A percentile compares a stretch with the other conserved stretches of the same genome.
Conservation (phyloP, 1,284 basidiomycete genomes). For the Abortiporus biennis region DNA sequence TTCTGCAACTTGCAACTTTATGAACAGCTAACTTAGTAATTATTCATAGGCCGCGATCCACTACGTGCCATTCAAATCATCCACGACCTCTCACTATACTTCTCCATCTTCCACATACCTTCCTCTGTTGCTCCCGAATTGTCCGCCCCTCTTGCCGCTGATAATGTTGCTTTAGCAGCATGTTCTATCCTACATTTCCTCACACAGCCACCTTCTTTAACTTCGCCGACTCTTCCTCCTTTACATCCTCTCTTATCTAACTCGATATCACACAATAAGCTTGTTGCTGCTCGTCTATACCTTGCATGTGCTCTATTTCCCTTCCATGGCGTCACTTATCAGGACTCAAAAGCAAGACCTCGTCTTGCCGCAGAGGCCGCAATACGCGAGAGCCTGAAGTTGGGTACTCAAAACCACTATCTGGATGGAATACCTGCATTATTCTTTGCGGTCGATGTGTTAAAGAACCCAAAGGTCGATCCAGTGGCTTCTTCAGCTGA, state of each 20-base stretch:
- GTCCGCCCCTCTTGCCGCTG: slow-evolving; percentile 33
- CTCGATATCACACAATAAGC: slow-evolving; percentile 29
- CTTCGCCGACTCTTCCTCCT: slow-evolving; percentile 25
- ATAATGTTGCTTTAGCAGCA: slow-evolving; percentile 43
- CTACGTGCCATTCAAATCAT: slow-evolving; percentile 72
- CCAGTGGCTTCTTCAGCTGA: slow-evolving; percentile 26
- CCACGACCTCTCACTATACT: slow-evolving; percentile 61
- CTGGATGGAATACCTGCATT: slow-evolving; percentile 69
- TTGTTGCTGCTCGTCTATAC: slow-evolving; percentile 49
- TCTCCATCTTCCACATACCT: slow-evolving; percentile 63
- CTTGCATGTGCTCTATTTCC: slow-evolving; percentile 69
- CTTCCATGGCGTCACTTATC: slow-evolving; percentile 52
- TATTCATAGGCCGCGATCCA: slow-evolving; percentile 59
- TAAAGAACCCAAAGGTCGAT: slow-evolving; percentile 37
- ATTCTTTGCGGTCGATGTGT: slow-evolving; percentile 49
- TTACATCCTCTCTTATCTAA: slow-evolving; percentile 45
- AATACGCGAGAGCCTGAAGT: slow-evolving; percentile 78
- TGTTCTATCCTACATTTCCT: slow-evolving; percentile 55
- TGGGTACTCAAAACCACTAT: slow-evolving; percentile 77
- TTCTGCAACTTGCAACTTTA: not conserved
- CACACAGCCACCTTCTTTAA: slow-evolving; percentile 23
- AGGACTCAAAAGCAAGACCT: slow-evolving; percentile 57
- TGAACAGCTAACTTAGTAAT: slow-evolving; percentile 1
- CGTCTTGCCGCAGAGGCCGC: slow-evolving; percentile 61
- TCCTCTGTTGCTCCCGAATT: slow-evolving; percentile 36